Base-by-base conservation (phyloP, 805 yeast species). In the Ogataea ramenticola region DNA sequence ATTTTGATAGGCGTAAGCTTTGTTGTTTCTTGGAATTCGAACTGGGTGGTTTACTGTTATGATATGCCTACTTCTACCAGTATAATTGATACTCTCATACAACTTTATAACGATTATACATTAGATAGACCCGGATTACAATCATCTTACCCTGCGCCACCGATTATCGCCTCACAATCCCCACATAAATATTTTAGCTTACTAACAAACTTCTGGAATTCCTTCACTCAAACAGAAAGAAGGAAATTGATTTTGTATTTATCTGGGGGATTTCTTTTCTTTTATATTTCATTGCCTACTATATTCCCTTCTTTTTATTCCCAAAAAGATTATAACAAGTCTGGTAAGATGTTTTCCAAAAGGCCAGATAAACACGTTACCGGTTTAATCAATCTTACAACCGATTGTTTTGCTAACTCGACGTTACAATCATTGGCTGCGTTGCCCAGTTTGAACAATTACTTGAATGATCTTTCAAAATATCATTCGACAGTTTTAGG, bases 391-490 rank as follows among this genome's bases (percentile, higher is more conserved):
- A 93, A 91, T 61, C 70, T 81, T 49, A 75, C 90, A 47, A 86
- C 87, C 51, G 96, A 89, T 60, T 91, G 99, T 61, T 91, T 87
- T 66, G 96, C 96, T 48, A 91, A 93, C 57, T 77, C 95, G 8
- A 80, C 90, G 1, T 56, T 93, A 17, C 99, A 91, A 60, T 93
- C 90, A 0, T 71, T 85, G 43, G 75, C 82, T 16, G 65, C 88
- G 0, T 58, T 82, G 16, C 81, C 86, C 0, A 72, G 74, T 0
- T 56, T 86, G 40, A 76, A 81, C 32, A 66, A 63, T 4, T 85
- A 86, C 52, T 59, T 85, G 47, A 79, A 69, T 45, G 53, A 58
- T 27, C 60, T 74, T 43, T 60, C 68, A 33, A 51, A 53, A 12
- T 40, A 55, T 14, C 46, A 48, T 26, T 39, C 46, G 7, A 33